phyloP scores from a whole-genome alignment of 352 stramenopile species.

The Globisporangium nodosum region DNA sequence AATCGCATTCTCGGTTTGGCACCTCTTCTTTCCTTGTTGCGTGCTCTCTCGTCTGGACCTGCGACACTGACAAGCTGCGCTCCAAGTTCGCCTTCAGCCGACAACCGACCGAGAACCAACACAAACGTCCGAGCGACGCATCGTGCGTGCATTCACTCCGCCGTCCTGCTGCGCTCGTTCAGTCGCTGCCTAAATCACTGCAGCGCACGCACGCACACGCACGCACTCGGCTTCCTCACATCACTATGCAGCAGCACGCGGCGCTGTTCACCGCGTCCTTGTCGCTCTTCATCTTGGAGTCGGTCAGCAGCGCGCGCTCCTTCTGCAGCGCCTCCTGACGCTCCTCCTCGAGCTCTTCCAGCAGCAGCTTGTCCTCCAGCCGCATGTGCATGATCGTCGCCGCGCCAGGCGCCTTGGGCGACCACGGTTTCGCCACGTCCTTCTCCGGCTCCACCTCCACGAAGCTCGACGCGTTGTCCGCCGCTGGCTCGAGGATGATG shows the following conservation, averaged over 20 bases:
- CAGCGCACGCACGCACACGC: neutral
- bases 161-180: neutral
- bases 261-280: slow-evolving; percentile 22
- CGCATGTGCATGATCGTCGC: slow-evolving; percentile 68
- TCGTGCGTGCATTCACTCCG: neutral
- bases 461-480: slow-evolving; percentile 56
- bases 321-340: slow-evolving; percentile 46
- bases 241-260: slow-evolving; percentile 58
- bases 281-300: slow-evolving; percentile 2
- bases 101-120: neutral
- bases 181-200: neutral
- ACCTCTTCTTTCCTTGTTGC: too few species aligned
- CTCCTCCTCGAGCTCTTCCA: slow-evolving; percentile 58
- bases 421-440: slow-evolving; percentile 47
- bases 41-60: too few species aligned
- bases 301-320: slow-evolving; percentile 35
- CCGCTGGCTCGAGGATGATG: slow-evolving; percentile 57
- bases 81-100: too few species aligned
- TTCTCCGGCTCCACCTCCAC: slow-evolving; percentile 42
- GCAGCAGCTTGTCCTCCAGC: slow-evolving; percentile 48
- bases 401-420: slow-evolving; percentile 48
- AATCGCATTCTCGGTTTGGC: too few species aligned
- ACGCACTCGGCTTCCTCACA: slow-evolving; percentile 20
- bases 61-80: too few species aligned
- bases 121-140: neutral